phyloP scores from a whole-genome alignment of 495 filamentous ascomycete genomes.

The Achaetomiella virescens region DNA sequence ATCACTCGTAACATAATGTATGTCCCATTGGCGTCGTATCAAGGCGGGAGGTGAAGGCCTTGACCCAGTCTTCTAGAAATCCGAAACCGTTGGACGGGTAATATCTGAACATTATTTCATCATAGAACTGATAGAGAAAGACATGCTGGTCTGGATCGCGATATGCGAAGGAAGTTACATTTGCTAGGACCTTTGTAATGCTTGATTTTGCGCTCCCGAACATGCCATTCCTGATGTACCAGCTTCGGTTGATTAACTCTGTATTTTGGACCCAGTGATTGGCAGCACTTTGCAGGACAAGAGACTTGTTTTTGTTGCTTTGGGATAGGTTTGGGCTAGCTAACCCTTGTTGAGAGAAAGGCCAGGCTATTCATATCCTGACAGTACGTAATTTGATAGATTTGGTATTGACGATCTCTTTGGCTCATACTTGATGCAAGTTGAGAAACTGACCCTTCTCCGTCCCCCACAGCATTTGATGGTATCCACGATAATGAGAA shows the following conservation, averaged over 20 bases:
- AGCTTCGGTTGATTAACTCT: slow-evolving; percentile 30
- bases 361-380: too few relatives aligned
- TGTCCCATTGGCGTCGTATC: slow-evolving; percentile 32
- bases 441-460: too few relatives aligned
- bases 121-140: slow-evolving; percentile 40
- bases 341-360: too few relatives aligned
- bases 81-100: slow-evolving; percentile 30
- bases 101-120: slow-evolving; percentile 21
- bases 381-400: too few relatives aligned
- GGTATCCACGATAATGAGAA: too few relatives aligned
- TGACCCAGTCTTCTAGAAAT: slow-evolving; percentile 38
- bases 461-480: too few relatives aligned
- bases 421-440: too few relatives aligned
- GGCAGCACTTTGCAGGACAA: slow-evolving; percentile 31
- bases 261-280: slow-evolving; percentile 39
- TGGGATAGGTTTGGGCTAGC: too few relatives aligned
- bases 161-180: slow-evolving; percentile 34
- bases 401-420: too few relatives aligned
- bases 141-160: slow-evolving; percentile 30
- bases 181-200: slow-evolving; percentile 28
- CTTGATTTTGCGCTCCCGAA: slow-evolving; percentile 41
- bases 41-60: slow-evolving; percentile 29
- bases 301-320: too few relatives aligned
- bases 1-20: too few relatives aligned
- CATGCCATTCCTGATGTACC: slow-evolving; percentile 42